phyloP scores from a whole-genome alignment of 176 grass and related monocot species.

The Juncus inflexus region DNA sequence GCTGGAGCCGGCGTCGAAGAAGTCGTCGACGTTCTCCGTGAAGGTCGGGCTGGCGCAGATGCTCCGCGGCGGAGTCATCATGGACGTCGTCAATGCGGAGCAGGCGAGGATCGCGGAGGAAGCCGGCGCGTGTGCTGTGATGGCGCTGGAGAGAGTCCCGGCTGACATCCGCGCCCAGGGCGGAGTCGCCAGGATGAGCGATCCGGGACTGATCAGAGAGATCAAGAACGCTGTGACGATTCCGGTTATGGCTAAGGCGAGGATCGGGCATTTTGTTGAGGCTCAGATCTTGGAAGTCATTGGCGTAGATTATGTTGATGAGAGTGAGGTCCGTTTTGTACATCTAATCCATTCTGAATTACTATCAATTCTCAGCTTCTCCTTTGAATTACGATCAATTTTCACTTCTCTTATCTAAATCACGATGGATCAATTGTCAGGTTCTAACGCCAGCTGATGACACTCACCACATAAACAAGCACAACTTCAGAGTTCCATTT shows the following conservation, averaged over 20 bases:
- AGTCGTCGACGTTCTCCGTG: constrained; percentile 34
- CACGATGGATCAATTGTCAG: constrained; percentile 7
- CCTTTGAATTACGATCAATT: background rate
- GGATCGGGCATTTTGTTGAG: constrained; percentile 40
- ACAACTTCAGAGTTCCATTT: constrained; percentile 32
- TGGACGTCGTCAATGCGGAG: constrained; percentile 26
- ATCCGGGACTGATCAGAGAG: constrained; percentile 20
- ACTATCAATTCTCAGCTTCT: background rate
- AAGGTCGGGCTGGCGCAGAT: constrained; percentile 26
- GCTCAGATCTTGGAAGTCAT: constrained; percentile 39
- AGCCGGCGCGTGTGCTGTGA: constrained; percentile 30
- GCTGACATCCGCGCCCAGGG: constrained; percentile 27
- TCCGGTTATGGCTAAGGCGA: constrained; percentile 31
- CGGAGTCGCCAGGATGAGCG: constrained; percentile 32
- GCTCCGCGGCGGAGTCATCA: constrained; percentile 27
- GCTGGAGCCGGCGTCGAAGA: constrained; percentile 27
- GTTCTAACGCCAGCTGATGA: constrained; percentile 36
- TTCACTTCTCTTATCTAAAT: background rate
- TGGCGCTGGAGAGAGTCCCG: constrained; percentile 29
- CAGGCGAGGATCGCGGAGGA: constrained; percentile 25
- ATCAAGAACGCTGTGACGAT: constrained; percentile 28
- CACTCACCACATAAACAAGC: constrained; percentile 34
- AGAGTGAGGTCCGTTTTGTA: constrained; percentile 31
- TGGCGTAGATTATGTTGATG: constrained; percentile 38
- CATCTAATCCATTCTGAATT: no score